Percentiles rank a stretch among this genome's conserved stretches.
Conservation (phyloP, 2,329 filamentous ascomycete genomes). For the Hypoxylon sp. region DNA sequence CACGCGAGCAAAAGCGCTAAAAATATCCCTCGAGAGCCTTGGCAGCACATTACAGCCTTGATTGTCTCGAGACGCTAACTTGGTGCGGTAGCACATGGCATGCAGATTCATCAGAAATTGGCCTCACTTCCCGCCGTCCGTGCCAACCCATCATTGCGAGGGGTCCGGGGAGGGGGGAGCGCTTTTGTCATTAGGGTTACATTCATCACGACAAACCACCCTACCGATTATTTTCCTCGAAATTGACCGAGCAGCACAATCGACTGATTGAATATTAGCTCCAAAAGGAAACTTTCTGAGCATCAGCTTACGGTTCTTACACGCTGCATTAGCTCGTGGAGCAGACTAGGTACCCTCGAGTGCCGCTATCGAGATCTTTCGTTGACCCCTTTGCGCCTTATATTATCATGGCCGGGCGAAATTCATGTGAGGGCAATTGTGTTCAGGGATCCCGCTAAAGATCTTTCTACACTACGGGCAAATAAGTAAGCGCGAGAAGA, state of each 20-base stretch:
- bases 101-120: slow-evolving; percentile 42
- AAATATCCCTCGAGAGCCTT: slow-evolving; percentile 40
- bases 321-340: neutral
- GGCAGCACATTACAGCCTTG: slow-evolving; percentile 26
- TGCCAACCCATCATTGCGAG: slow-evolving; percentile 34
- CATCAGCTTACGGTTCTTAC: slow-evolving; percentile 29
- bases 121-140: slow-evolving; percentile 41
- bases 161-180: slow-evolving; percentile 20
- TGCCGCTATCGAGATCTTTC: slow-evolving; percentile 2
- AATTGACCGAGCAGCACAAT: slow-evolving; percentile 33
- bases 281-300: slow-evolving; percentile 26
- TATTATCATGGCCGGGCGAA: neutral
- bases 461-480: slow-evolving; percentile 6
- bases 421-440: neutral
- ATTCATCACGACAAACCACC: slow-evolving; percentile 40
- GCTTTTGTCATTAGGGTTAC: slow-evolving; percentile 39
- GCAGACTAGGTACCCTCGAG: neutral
- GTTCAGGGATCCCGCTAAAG: slow-evolving; percentile 6
- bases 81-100: slow-evolving; percentile 34
- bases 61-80: slow-evolving; percentile 20
- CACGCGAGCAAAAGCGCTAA: slow-evolving; percentile 30
- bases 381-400: neutral
- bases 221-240: slow-evolving; percentile 41
- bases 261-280: slow-evolving; percentile 21
- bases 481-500: slow-evolving; percentile 26